These are phyloP conservation scores for Polygonum maritimum DNA, from an alignment of 148 eudicot genomes.

Conservation along the genomic window DNA sequence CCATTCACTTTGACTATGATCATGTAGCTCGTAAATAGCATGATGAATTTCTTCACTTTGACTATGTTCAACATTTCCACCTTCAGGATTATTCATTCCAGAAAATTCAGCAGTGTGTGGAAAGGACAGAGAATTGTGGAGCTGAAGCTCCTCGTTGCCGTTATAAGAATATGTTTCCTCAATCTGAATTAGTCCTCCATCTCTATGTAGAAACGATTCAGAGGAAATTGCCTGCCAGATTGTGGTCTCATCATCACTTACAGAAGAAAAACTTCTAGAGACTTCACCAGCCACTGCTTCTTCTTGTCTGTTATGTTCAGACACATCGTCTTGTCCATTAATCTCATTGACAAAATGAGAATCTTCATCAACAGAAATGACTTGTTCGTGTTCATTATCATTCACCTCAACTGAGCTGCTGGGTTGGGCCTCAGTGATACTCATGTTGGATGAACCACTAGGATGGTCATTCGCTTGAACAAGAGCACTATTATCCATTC, in stretches of 20 bases:
- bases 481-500: constrained; percentile 34
- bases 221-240: constrained; percentile 2
- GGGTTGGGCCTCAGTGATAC: constrained; percentile 20
- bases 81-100: neutral
- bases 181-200: neutral
- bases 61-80: constrained; percentile 18
- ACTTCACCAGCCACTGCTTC: constrained; percentile 7
- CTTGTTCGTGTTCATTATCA: constrained; percentile 24
- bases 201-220: neutral
- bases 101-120: constrained; percentile 11
- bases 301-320: constrained; percentile 9
- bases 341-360: neutral
- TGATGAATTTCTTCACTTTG: constrained; percentile 20
- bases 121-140: neutral
- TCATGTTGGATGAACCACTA: constrained; percentile 31
- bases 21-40: constrained; percentile 17
- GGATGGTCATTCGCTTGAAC: constrained; percentile 27
- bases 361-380: constrained; percentile 16
- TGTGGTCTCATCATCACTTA: constrained; percentile 12
- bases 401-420: constrained; percentile 23
- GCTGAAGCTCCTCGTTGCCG: neutral
- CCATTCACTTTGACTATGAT: constrained; percentile 28
- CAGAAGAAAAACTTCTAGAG: constrained; percentile 7
- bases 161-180: constrained; percentile 2
- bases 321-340: constrained; percentile 13